Evolutionary conservation across 768 basidiomycete genomes (phyloP).

Genomic region (Cystofilobasidium macerans): DNA sequence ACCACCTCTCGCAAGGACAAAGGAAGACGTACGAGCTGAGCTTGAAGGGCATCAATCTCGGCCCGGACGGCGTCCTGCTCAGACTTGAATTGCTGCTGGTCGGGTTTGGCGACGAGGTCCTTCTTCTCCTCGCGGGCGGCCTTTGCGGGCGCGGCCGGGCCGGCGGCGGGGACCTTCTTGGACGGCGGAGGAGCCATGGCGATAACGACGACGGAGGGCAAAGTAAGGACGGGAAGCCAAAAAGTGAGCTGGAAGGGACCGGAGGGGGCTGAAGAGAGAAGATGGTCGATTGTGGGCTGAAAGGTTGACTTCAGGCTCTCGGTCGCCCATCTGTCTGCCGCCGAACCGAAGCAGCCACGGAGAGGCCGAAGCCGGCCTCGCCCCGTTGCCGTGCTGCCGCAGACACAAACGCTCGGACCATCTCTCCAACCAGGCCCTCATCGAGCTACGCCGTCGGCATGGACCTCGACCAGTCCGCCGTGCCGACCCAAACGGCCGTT

Average conservation of each 20-base stretch:
- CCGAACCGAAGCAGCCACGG: no score
- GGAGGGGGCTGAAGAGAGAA: no score
- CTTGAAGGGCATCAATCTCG: conserved; percentile 73
- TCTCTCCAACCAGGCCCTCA: no score
- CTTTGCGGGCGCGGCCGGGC: conserved; percentile 38
- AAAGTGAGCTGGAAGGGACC: no score
- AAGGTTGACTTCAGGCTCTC: not conserved
- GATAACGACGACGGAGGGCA: not conserved
- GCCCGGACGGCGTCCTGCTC: conserved; percentile 73
- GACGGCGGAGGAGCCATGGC: conserved; percentile 24
- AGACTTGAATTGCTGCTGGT: conserved; percentile 69
- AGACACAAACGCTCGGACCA: no score
- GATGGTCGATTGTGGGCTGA: no score
- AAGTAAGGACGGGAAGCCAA: not conserved
- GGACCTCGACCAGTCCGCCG: not conserved
- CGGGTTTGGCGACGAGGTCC: conserved; percentile 49
- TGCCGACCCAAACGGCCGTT: not conserved
- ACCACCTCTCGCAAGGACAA: not conserved
- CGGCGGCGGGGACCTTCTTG: conserved; percentile 27
- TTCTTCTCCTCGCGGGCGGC: conserved; percentile 25
- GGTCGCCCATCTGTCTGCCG: not conserved
- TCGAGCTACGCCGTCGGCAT: no score
- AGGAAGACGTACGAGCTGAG: conserved; percentile 57
- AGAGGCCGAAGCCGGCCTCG: no score
- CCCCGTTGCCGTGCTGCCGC: no score